phyloP scores from a whole-genome alignment of 139 green algal species.

The Volvox africanus region DNA sequence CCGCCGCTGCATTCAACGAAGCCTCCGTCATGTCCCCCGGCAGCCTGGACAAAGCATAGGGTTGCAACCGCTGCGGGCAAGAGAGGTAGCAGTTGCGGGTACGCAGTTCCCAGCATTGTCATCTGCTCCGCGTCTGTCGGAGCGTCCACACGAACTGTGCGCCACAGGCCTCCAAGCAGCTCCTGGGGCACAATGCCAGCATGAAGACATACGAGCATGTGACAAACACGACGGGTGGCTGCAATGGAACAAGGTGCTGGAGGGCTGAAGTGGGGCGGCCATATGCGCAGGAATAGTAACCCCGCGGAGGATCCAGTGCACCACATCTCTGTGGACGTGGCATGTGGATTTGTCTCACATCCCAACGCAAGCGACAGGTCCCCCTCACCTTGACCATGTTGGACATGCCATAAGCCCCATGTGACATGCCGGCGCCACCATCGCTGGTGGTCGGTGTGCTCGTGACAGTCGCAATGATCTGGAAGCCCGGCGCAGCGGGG shows the following conservation, averaged over 20 bases:
- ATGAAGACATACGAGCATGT: no score
- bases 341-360: no score
- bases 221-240: no score
- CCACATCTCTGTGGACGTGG: no score
- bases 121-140: constrained; percentile 79
- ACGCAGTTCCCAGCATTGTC: constrained; percentile 72
- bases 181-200: constrained; percentile 59
- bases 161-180: constrained; percentile 83
- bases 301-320: no score
- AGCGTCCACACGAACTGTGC: constrained; percentile 71
- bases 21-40: constrained; percentile 58
- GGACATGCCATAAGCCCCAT: constrained; percentile 60
- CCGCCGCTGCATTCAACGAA: neutral
- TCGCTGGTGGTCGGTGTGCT: constrained; percentile 32
- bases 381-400: constrained; percentile 66
- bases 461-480: constrained; percentile 88
- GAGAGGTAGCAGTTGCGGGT: constrained; percentile 77
- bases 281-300: no score
- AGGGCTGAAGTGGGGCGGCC: no score
- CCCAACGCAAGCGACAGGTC: no score
- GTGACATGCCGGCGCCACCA: constrained; percentile 8
- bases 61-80: constrained; percentile 74
- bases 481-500: constrained; percentile 83
- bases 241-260: no score
- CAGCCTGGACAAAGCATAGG: constrained; percentile 70